Conservation (phyloP, 2,329 filamentous ascomycete species). For the Fusarium pilosicola region DNA sequence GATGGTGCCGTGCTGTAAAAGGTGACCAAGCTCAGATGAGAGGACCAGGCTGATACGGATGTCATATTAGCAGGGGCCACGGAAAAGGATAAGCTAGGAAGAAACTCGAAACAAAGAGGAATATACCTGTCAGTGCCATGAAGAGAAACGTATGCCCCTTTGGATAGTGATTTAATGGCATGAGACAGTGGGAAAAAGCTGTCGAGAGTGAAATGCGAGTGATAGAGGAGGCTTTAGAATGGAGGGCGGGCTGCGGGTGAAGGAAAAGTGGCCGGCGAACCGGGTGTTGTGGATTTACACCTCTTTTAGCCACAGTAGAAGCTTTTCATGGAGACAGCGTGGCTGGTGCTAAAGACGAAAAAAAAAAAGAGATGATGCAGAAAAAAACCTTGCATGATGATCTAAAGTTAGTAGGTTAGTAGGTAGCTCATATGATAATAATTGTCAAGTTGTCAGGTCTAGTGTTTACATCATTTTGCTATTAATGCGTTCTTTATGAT, state of each 20-base stretch:
- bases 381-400: conserved; percentile 7
- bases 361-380: background rate
- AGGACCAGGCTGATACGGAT: conserved; percentile 19
- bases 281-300: conserved; percentile 37
- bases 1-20: conserved; percentile 11
- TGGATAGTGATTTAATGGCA: background rate
- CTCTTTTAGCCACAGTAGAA: conserved; percentile 13
- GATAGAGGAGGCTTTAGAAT: conserved; percentile 34
- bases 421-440: background rate
- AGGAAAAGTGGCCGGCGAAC: conserved; percentile 42
- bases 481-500: background rate
- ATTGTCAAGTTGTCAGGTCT: background rate
- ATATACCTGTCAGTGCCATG: background rate
- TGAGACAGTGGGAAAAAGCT: conserved; percentile 7
- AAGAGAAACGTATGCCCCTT: background rate
- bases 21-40: conserved; percentile 32
- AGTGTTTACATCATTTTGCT: background rate
- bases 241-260: conserved; percentile 25
- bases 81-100: background rate
- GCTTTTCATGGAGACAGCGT: background rate
- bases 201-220: conserved; percentile 24
- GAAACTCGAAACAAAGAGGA: background rate
- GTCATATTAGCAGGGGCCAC: conserved; percentile 24
- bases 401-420: background rate
- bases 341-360: conserved; percentile 1